A percentile compares a stretch with the other conserved stretches of the same genome.
Evolutionary conservation across 163 green algal genomes (phyloP).

Genomic region (Scenedesmus sp.): DNA sequence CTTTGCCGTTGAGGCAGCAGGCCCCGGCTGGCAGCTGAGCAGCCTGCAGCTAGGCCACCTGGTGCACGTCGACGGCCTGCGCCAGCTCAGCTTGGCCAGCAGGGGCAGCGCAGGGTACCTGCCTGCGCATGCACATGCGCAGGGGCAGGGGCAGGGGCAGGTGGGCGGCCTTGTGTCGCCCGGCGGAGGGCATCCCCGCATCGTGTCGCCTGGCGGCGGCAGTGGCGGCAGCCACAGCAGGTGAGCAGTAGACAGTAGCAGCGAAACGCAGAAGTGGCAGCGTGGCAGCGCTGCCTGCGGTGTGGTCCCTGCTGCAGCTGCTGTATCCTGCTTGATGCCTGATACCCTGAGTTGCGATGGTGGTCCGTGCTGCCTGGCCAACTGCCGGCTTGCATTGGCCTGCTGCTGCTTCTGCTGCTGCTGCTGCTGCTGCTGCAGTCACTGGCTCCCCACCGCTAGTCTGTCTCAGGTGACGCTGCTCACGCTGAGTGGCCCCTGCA

Average conservation of each 20-base stretch:
- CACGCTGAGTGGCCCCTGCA: slow-evolving; percentile 7
- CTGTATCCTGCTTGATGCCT: too few species aligned
- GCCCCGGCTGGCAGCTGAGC: slow-evolving; percentile 19
- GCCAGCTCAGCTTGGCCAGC: slow-evolving; percentile 16
- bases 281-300: background rate
- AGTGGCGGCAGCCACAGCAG: background rate
- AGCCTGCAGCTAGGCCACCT: slow-evolving; percentile 39
- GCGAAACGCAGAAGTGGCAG: too few species aligned
- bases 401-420: background rate
- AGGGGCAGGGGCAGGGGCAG: background rate
- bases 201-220: background rate
- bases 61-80: slow-evolving; percentile 17
- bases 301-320: background rate
- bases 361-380: background rate
- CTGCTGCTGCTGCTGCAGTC: slow-evolving; percentile 35
- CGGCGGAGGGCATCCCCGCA: background rate
- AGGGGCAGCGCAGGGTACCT: background rate
- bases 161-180: background rate
- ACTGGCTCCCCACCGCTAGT: slow-evolving; percentile 21
- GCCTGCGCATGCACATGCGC: background rate
- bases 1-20: slow-evolving; percentile 6
- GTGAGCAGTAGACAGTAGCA: background rate
- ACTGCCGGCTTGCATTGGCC: too few species aligned
- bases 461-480: slow-evolving; percentile 38
- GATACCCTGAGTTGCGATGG: too few species aligned